phyloP scores from a whole-genome alignment of 2,329 filamentous ascomycete genomes.

The Ceratocystis lukuohia region DNA sequence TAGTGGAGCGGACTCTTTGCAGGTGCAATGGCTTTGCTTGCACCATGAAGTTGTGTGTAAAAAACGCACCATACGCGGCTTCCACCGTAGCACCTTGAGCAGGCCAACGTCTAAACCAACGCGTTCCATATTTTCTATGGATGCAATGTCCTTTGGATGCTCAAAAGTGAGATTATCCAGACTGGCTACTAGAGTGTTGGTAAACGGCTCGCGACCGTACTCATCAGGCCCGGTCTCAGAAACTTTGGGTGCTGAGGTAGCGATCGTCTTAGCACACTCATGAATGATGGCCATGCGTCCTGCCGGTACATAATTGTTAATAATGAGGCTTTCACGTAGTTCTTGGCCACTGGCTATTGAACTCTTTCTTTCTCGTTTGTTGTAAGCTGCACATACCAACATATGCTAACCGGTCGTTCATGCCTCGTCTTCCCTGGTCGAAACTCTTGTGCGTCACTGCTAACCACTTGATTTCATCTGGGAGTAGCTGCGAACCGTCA shows the following conservation, averaged over 20 bases:
- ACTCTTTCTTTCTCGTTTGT: neutral
- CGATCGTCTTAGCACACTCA: slow-evolving; percentile 39
- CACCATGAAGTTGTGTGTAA: neutral
- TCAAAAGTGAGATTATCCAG: slow-evolving; percentile 55
- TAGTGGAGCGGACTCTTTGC: slow-evolving; percentile 10
- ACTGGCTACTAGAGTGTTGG: slow-evolving; percentile 56
- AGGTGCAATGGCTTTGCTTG: neutral
- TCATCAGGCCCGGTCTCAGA: slow-evolving; percentile 29
- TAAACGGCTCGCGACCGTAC: slow-evolving; percentile 50
- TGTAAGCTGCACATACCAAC: slow-evolving; percentile 18
- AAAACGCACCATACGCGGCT: slow-evolving; percentile 59
- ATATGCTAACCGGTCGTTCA: slow-evolving; percentile 76
- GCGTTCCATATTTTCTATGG: slow-evolving; percentile 50
- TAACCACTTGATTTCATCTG: slow-evolving; percentile 91
- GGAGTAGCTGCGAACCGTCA: slow-evolving; percentile 58
- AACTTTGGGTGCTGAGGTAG: slow-evolving; percentile 31
- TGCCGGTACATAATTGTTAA: slow-evolving; percentile 17
- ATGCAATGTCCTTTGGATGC: slow-evolving; percentile 48
- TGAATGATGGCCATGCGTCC: slow-evolving; percentile 24
- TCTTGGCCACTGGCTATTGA: neutral
- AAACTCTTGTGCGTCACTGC: slow-evolving; percentile 97
- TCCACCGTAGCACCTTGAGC: slow-evolving; percentile 70
- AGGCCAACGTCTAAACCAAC: slow-evolving; percentile 61
- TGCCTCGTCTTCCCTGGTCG: slow-evolving; percentile 84
- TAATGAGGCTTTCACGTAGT: neutral